Conservation (phyloP, 495 filamentous ascomycete species). For the Pseudevernia furfuracea region DNA sequence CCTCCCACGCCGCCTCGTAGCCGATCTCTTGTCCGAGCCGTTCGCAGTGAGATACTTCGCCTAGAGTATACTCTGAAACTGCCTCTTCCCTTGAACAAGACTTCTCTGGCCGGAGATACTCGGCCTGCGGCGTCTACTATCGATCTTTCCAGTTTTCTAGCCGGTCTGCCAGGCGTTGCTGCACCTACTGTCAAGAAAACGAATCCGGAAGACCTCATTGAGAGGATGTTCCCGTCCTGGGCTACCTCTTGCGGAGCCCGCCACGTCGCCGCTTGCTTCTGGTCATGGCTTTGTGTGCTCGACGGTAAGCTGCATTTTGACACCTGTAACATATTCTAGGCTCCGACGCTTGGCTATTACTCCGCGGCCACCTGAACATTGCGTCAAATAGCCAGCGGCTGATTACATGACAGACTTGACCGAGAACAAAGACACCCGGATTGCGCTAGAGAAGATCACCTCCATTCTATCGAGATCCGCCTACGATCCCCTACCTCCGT, state of each 20-base stretch:
- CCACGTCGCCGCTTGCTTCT: constrained; percentile 22
- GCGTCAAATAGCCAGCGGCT: background rate
- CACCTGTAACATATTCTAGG: background rate
- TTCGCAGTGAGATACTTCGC: background rate
- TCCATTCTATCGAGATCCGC: constrained; percentile 13
- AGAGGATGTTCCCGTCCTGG: constrained; percentile 16
- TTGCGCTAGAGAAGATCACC: constrained; percentile 10
- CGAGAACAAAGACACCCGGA: constrained; percentile 10
- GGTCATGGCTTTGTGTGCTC: constrained; percentile 22
- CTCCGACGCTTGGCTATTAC: background rate
- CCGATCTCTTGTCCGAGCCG: background rate
- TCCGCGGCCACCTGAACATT: background rate
- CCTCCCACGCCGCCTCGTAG: background rate
- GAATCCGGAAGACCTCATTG: constrained; percentile 4
- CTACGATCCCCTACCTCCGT: constrained; percentile 2
- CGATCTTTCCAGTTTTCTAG: background rate
- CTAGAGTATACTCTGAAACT: background rate
- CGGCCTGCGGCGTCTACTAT: background rate
- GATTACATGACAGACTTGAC: constrained; percentile 14
- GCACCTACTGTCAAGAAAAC: constrained; percentile 9
- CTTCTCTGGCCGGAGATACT: background rate
- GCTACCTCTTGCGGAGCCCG: constrained; percentile 9
- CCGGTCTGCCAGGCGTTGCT: background rate
- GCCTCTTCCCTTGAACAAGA: background rate
- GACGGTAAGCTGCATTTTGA: constrained; percentile 15